phyloP scores from a whole-genome alignment of 2,329 filamentous ascomycete genomes.

The Clarireedia sp. region DNA sequence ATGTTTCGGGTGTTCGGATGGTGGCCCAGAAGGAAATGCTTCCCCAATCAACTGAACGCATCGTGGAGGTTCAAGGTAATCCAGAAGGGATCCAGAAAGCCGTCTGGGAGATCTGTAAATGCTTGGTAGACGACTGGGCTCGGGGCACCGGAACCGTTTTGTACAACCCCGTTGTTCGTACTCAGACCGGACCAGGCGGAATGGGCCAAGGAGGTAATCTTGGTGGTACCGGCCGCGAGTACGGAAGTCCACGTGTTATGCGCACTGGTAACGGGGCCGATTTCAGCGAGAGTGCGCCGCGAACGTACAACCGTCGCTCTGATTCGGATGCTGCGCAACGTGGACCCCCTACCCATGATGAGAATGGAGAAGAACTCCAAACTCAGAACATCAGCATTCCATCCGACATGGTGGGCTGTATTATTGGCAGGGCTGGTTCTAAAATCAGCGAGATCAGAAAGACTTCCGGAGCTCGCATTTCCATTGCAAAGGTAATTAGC shows the following conservation, averaged over 20 bases:
- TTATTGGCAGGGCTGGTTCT: constrained; percentile 88
- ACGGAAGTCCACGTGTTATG: constrained; percentile 64
- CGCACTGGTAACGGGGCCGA: constrained; percentile 96
- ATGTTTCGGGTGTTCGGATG: constrained; percentile 95
- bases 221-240: constrained; percentile 42
- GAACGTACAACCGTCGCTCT: constrained; percentile 69
- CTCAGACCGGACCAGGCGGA: constrained; percentile 47
- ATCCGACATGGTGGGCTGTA: constrained; percentile 98
- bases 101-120: constrained; percentile 98
- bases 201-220: constrained; percentile 39
- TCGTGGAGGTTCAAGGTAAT: constrained; percentile 92
- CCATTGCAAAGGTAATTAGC: constrained; percentile 67
- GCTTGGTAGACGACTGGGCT: constrained; percentile 94
- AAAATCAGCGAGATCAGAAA: constrained; percentile 99
- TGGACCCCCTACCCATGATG: constrained; percentile 79
- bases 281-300: constrained; percentile 75
- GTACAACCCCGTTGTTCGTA: constrained; percentile 92
- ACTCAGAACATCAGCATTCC: constrained; percentile 99
- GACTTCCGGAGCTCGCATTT: constrained; percentile 92
- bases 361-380: constrained; percentile 95
- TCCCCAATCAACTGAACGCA: constrained; percentile 93
- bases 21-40: constrained; percentile 99
- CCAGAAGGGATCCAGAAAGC: constrained; percentile 94
- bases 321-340: constrained; percentile 74
- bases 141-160: constrained; percentile 93